Conservation (phyloP, 208 protist species). For the Acanthamoeba culbertsoni region DNA sequence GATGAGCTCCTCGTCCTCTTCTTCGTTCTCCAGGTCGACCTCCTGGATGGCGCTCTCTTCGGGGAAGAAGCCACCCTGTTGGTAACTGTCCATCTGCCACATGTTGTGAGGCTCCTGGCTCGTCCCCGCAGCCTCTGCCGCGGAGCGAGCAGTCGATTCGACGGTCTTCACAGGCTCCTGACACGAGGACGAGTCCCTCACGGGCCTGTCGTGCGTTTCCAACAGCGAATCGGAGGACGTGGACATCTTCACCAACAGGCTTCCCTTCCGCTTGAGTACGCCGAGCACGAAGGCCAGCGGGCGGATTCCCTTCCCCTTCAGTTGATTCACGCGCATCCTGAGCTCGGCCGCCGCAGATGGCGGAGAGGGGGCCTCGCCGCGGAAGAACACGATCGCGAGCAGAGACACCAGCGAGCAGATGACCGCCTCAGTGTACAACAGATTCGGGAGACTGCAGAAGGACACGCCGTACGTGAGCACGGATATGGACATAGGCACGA, state of each 20-base stretch:
- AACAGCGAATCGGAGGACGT: neutral
- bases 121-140: neutral
- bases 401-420: neutral
- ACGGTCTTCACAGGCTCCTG: neutral
- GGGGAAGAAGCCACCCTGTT: neutral
- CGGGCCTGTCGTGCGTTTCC: neutral
- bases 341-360: neutral
- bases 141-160: neutral
- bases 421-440: constrained; percentile 5
- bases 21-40: neutral
- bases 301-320: neutral
- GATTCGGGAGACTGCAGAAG: neutral
- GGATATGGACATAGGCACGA: neutral
- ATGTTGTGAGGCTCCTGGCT: neutral
- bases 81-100: constrained; percentile 12
- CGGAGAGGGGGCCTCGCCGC: neutral
- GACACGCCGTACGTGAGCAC: neutral
- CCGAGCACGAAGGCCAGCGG: neutral
- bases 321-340: neutral
- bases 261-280: neutral
- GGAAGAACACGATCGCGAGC: constrained; percentile 2
- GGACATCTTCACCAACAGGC: neutral
- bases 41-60: neutral
- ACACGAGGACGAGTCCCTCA: neutral
- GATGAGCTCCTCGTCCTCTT: neutral